Conservation (phyloP, 495 filamentous ascomycete species). For the Xylaria grammica region DNA sequence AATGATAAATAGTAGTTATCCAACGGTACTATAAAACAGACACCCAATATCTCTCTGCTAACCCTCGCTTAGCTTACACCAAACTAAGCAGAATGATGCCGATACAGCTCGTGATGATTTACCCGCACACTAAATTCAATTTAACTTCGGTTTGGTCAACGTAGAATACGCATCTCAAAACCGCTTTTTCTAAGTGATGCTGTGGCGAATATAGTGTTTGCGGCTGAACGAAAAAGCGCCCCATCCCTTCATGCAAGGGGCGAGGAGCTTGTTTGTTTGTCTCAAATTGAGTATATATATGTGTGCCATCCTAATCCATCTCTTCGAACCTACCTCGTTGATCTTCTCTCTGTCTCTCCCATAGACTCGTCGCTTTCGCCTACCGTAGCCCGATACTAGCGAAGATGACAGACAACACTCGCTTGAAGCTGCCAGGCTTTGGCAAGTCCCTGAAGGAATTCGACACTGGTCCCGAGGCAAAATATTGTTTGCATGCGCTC, state of each 20-base stretch:
- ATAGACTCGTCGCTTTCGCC: not conserved
- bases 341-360: not conserved
- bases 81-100: not conserved
- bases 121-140: too few species aligned
- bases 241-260: not conserved
- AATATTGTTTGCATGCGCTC: slow-evolving; percentile 15
- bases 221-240: not conserved
- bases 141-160: too few species aligned
- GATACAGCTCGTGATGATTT: not conserved
- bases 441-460: slow-evolving; percentile 18
- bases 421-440: slow-evolving; percentile 28
- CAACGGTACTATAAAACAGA: not conserved
- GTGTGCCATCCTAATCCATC: not conserved
- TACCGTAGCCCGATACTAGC: not conserved
- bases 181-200: too few species aligned
- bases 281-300: not conserved
- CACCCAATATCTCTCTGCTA: not conserved
- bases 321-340: not conserved
- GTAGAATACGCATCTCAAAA: too few species aligned
- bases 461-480: not conserved
- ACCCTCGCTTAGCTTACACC: not conserved
- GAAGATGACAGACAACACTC: not conserved
- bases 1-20: not conserved
- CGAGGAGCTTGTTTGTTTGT: too few species aligned
- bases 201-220: not conserved